Evolutionary conservation across 2,329 filamentous ascomycete genomes (phyloP).

Genomic region (Helicocarpus griseus): DNA sequence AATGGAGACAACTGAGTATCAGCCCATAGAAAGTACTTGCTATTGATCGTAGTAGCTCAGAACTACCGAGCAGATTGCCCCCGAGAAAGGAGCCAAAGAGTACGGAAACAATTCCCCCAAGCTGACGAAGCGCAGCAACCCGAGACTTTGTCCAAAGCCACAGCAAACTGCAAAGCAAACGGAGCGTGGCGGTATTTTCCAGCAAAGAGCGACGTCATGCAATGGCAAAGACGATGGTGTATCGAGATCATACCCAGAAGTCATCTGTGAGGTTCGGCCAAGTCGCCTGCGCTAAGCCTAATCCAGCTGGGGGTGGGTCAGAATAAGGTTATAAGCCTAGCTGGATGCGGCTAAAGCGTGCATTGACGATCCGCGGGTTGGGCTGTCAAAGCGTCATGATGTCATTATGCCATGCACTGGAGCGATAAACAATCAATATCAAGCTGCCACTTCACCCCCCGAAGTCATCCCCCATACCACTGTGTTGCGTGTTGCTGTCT

Average conservation of each 20-base stretch:
- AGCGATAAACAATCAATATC: not conserved
- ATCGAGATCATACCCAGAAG: not conserved
- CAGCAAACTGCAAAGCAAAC: no score
- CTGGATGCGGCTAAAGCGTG: not conserved
- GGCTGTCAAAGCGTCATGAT: not conserved
- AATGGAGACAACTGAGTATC: no score
- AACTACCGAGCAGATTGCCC: no score
- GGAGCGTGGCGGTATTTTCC: not conserved
- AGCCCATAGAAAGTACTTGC: not conserved
- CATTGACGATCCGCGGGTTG: not conserved
- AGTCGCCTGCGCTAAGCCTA: not conserved
- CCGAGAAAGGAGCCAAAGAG: no score
- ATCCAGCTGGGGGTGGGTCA: not conserved
- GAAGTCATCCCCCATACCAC: no score
- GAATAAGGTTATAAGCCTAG: not conserved
- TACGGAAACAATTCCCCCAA: no score
- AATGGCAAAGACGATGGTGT: not conserved
- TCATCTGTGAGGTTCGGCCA: no score
- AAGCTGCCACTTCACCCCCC: not conserved
- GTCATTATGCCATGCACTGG: not conserved
- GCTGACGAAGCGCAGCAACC: no score
- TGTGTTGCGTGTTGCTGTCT: no score
- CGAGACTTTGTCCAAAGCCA: no score
- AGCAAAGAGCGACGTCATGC: not conserved
- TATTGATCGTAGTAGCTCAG: no score